Percentiles rank a stretch among this genome's conserved stretches.
phyloP scores from a whole-genome alignment of 2,329 filamentous ascomycete species.

The Cordyceps farinosa region DNA sequence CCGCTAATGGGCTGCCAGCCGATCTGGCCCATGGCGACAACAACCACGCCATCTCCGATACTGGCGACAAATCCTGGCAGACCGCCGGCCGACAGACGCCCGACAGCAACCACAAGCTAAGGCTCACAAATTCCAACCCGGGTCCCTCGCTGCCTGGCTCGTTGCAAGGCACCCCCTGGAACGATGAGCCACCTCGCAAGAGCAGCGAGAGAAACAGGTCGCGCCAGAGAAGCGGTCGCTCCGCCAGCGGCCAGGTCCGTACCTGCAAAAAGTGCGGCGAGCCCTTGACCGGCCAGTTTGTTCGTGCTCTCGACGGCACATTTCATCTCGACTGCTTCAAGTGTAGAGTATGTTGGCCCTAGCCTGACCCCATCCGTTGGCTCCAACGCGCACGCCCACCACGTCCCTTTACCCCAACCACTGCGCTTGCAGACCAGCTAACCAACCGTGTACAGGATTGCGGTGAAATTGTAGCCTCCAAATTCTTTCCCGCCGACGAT shows the following conservation, averaged over 20 bases:
- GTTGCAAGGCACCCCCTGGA: slow-evolving; percentile 24
- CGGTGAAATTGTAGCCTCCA: slow-evolving; percentile 93
- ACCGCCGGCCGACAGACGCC: slow-evolving; percentile 36
- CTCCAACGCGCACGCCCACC: background rate
- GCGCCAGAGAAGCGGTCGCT: slow-evolving; percentile 50
- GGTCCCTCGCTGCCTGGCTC: slow-evolving; percentile 27
- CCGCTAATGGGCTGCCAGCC: slow-evolving; percentile 40
- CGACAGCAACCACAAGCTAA: slow-evolving; percentile 34
- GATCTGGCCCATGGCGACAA: slow-evolving; percentile 35
- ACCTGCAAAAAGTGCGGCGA: slow-evolving; percentile 85
- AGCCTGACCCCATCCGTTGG: background rate
- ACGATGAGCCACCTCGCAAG: slow-evolving; percentile 44
- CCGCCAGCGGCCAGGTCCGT: slow-evolving; percentile 58
- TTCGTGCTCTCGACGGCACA: slow-evolving; percentile 86
- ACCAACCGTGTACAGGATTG: slow-evolving; percentile 60
- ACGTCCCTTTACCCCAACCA: background rate
- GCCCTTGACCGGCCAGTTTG: slow-evolving; percentile 88
- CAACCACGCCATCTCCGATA: slow-evolving; percentile 26
- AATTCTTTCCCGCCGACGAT: slow-evolving; percentile 96
- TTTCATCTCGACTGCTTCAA: slow-evolving; percentile 98
- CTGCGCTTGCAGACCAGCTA: background rate
- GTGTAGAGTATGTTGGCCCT: slow-evolving; percentile 68
- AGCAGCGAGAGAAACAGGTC: slow-evolving; percentile 58
- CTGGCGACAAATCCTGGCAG: slow-evolving; percentile 35
- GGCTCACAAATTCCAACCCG: slow-evolving; percentile 34